Conservation (phyloP, 768 basidiomycete genomes). For the Russula ochroleuca region DNA sequence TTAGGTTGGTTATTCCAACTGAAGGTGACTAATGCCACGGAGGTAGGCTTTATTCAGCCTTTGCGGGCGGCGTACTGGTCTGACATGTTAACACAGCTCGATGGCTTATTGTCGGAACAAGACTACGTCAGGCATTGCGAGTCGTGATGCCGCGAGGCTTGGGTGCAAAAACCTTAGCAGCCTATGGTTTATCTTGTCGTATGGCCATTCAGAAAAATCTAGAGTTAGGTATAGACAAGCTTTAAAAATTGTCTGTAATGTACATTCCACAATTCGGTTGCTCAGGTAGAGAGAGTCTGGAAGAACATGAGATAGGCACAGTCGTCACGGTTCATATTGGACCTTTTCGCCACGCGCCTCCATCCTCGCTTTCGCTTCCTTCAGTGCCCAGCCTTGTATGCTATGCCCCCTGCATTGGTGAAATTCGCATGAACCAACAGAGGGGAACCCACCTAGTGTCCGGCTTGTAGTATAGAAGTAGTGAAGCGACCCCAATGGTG, state of each 20-base stretch:
- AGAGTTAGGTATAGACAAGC: conserved; percentile 20
- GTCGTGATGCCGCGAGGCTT: conserved; percentile 29
- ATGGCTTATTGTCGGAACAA: conserved; percentile 65
- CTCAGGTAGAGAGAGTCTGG: neutral
- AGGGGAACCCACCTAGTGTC: conserved; percentile 70
- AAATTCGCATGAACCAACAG: neutral
- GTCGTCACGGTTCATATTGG: conserved; percentile 47
- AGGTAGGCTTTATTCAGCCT: conserved; percentile 47
- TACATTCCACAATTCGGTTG: conserved; percentile 17
- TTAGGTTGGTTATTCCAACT: conserved; percentile 97
- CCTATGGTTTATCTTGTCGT: neutral
- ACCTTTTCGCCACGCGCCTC: conserved; percentile 89
- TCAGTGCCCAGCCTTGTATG: conserved; percentile 88
- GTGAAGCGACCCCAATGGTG: conserved; percentile 65
- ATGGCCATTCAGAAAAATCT: neutral
- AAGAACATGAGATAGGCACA: neutral
- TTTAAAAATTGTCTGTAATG: conserved; percentile 14
- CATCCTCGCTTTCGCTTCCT: conserved; percentile 86
- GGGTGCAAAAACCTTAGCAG: neutral
- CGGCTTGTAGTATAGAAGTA: conserved; percentile 87
- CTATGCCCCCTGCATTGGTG: conserved; percentile 38
- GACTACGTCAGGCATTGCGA: conserved; percentile 67
- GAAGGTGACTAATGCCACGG: conserved; percentile 65
- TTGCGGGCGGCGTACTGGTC: conserved; percentile 4
- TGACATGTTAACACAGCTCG: conserved; percentile 48